Evolutionary conservation across 1,284 basidiomycete genomes (phyloP).

Genomic region (Sporisorium scitamineum): DNA sequence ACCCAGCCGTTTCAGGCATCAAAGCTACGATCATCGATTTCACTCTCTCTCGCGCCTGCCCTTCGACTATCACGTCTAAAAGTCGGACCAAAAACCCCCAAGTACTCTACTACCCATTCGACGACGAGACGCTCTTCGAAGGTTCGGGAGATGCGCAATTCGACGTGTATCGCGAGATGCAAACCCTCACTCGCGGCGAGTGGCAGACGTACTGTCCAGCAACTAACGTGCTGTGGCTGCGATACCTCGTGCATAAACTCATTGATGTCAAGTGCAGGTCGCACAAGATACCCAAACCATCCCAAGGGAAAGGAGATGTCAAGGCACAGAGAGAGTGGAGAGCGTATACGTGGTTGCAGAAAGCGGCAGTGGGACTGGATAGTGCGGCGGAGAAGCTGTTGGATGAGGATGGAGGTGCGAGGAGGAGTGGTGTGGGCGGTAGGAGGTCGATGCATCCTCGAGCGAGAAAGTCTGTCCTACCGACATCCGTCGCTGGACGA

Average conservation of each 20-base stretch:
- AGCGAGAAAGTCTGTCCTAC: slow-evolving; percentile 14
- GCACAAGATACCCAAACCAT: slow-evolving; percentile 11
- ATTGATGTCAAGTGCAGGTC: slow-evolving; percentile 68
- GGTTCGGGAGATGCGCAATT: slow-evolving; percentile 91
- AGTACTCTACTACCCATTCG: slow-evolving; percentile 63
- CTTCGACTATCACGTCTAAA: slow-evolving; percentile 25
- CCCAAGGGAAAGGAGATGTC: background rate
- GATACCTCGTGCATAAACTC: slow-evolving; percentile 80
- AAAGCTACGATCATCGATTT: slow-evolving; percentile 91
- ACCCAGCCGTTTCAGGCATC: slow-evolving; percentile 73
- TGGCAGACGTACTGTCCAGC: slow-evolving; percentile 83
- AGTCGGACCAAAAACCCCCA: slow-evolving; percentile 13
- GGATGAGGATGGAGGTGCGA: background rate
- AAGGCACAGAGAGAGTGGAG: slow-evolving; percentile 14
- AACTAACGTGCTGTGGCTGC: slow-evolving; percentile 92
- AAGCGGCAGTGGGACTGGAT: slow-evolving; percentile 13
- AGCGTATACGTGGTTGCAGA: slow-evolving; percentile 9
- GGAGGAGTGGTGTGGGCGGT: background rate
- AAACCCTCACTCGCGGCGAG: slow-evolving; percentile 72
- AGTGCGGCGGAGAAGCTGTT: slow-evolving; percentile 12
- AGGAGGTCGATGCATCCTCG: slow-evolving; percentile 27
- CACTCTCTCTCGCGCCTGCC: slow-evolving; percentile 79
- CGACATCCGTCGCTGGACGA: background rate
- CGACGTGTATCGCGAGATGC: slow-evolving; percentile 92
- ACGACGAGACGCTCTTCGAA: slow-evolving; percentile 68